A percentile compares a stretch with the other conserved stretches of the same genome.
phyloP scores from a whole-genome alignment of 805 yeast species.

The Kodamaea neixiangensis region DNA sequence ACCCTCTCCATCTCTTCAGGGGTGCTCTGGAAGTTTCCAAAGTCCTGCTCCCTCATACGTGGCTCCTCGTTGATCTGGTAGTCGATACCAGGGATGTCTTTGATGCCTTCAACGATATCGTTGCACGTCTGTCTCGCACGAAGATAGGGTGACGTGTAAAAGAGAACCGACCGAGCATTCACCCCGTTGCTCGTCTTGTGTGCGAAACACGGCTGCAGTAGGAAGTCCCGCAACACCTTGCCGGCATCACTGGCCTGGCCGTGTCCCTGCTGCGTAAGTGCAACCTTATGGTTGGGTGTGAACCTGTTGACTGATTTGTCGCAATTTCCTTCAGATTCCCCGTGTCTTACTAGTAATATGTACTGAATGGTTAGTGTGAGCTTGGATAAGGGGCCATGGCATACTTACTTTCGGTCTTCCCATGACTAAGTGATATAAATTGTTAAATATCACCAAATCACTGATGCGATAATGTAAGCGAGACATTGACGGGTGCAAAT shows the following conservation, averaged over 20 bases:
- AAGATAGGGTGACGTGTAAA: slow-evolving; percentile 84
- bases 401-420: slow-evolving; percentile 36
- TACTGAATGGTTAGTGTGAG: slow-evolving; percentile 37
- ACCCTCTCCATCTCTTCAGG: slow-evolving; percentile 76
- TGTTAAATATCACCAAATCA: background rate
- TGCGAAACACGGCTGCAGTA: slow-evolving; percentile 38
- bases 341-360: slow-evolving; percentile 83
- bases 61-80: slow-evolving; percentile 82
- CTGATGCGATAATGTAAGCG: background rate
- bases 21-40: slow-evolving; percentile 86
- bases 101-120: slow-evolving; percentile 61
- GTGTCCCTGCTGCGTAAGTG: slow-evolving; percentile 72
- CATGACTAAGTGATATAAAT: slow-evolving; percentile 17
- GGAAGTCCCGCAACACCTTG: slow-evolving; percentile 41
- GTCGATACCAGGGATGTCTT: slow-evolving; percentile 41
- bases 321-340: slow-evolving; percentile 88
- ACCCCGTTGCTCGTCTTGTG: slow-evolving; percentile 7
- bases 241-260: slow-evolving; percentile 66
- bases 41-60: slow-evolving; percentile 90
- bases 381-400: background rate
- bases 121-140: slow-evolving; percentile 85
- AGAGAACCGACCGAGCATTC: slow-evolving; percentile 49
- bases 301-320: slow-evolving; percentile 79
- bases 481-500: background rate
- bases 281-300: slow-evolving; percentile 79